Percentiles rank a stretch among this genome's conserved stretches.
These are phyloP conservation scores for Neocallimastix lanati DNA, from an alignment of 192 early-diverging fungal species.

Conservation along the genomic window DNA sequence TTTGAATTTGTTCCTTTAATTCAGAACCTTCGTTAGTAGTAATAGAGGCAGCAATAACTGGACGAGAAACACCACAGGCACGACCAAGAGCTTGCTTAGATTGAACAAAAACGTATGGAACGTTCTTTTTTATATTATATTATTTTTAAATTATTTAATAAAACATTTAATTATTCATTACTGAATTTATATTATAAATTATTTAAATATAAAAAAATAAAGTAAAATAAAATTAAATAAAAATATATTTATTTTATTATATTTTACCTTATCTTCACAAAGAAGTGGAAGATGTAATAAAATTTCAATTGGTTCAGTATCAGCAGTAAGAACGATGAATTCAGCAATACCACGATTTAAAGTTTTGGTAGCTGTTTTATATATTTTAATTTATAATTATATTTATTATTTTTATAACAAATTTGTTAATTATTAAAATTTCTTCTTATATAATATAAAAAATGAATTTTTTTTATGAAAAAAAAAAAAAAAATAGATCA, in stretches of 20 bases:
- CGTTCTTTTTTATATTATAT: constrained; percentile 43
- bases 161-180: neutral
- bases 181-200: too few relatives aligned
- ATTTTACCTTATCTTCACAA: constrained; percentile 95
- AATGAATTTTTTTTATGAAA: too few relatives aligned
- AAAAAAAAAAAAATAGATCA: too few relatives aligned
- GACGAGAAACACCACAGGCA: constrained; percentile 88
- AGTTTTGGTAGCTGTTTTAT: constrained; percentile 70
- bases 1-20: constrained; percentile 75
- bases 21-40: constrained; percentile 97
- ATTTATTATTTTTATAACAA: too few relatives aligned
- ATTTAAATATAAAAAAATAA: too few relatives aligned
- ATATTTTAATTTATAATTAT: neutral
- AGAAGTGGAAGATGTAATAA: constrained; percentile 89
- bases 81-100: constrained; percentile 91
- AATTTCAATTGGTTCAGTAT: constrained; percentile 95
- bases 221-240: too few relatives aligned
- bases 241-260: too few relatives aligned
- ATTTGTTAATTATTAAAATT: too few relatives aligned
- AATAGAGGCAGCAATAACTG: constrained; percentile 81
- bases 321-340: constrained; percentile 97
- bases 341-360: constrained; percentile 96
- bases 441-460: too few relatives aligned
- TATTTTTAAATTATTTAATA: neutral
- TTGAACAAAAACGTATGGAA: constrained; percentile 97